Evolutionary conservation across 805 yeast species (phyloP), one percentile per base, ranked within the genome.

Genomic region (Yarrowia porcina): DNA sequence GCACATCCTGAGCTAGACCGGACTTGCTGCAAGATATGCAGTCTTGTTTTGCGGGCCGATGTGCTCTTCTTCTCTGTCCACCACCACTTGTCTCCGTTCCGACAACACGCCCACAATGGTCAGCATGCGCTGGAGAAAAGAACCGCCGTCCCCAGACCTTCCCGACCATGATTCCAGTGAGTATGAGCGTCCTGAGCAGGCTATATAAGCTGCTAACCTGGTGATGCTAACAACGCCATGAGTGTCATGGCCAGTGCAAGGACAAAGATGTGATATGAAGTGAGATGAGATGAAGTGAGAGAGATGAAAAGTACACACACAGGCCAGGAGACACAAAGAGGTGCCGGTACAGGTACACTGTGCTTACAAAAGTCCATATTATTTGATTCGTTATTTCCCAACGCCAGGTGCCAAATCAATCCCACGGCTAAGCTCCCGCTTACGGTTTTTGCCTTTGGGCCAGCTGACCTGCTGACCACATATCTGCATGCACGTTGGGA

Each of bases 51-150:
- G 52, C 52, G 52, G 17, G 15, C 4, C 36, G 36, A 18, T 18
- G 41, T 8, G 41, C 21, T 30, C 52, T 28, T 52, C 44, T 18
- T 49, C 56, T 23, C 13, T 17, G 23, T 18, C 41, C 41, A 39
- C 45, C 45, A 17, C 33, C 33, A 17, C 50, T 28, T 28, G 30
- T 21, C 45, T 10, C 21, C 15, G 5, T 11, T 11, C 21, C 13
- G 20, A 18, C n/a, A 39, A 39, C 27, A 20, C 44, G 27, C 15
- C 21, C 39, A 32, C 56, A 27, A 32, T 32, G 39, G 56, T 49
- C 30, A 32, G 30, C 28, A 52, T 52, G 59, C 59, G 59, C 59
- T 52, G 59, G 59, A 52, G 59, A 36, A 52, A 52, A 52, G 59
- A 52, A 23, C 59, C 59, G 33, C 59, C 59, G 42, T 52, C 59